Base-by-base conservation (phyloP, 1,284 basidiomycete genomes). In the Heterobasidion parviporum region DNA sequence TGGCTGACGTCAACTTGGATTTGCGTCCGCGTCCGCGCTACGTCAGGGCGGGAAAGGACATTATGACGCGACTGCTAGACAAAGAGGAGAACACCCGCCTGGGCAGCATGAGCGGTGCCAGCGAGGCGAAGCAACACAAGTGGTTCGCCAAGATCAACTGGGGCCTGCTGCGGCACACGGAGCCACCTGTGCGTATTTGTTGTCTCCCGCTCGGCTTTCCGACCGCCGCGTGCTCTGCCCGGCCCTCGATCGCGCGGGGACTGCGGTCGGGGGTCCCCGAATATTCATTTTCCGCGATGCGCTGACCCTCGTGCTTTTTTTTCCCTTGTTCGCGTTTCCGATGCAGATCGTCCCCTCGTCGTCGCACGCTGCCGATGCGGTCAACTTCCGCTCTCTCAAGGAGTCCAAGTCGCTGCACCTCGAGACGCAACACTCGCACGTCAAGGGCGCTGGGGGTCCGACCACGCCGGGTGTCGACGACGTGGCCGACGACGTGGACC, bases 101-200 rank as follows among this genome's bases (percentile, higher is more conserved):
- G 54, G 96, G 96, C 50, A 93, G 91, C 70, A 86, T 83, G 70
- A 93, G 88, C 59, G 97, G 97, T 44, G 97, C 97, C 50, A 95
- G 92, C 64, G 97, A 99, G 72, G 94, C 99, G 65, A 99, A 99
- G 77, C 89, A 92, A 63, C 95, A 98, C 80, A 97, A 94, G 71
- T 99, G 97, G 97, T 99, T 99, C 75, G 76, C 80, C 33, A 92
- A 91, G 67, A 86, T 97, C 68, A 96, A 93, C 72, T 99, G 96
- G 97, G 97, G 96, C 32, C 77, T 99, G 60, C 73, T 99, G 68
- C 82, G 97, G 62, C 90, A 99, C 74, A 88, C 85, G 65, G 87
- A 87, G 65, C 97, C 96, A 56, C 96, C 97, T 70, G 94, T 94
- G 71, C 65, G 87, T 81, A 43, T 53, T 47, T 52, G 32, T 14